Evolutionary conservation across 202 grass and related monocot species (phyloP).

Genomic region (Panicum hallii): DNA sequence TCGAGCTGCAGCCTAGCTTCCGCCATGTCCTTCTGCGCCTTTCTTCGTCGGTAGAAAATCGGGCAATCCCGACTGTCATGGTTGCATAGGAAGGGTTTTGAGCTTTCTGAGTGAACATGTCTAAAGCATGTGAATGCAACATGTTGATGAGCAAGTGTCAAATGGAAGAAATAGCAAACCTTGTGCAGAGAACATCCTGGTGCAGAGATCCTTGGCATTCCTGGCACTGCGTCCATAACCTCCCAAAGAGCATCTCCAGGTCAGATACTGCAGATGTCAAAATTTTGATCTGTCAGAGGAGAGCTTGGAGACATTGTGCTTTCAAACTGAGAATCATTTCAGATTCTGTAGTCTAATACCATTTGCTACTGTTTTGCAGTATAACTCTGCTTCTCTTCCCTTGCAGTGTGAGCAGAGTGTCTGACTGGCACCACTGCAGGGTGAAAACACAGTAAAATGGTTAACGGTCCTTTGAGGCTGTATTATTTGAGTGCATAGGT

Average conservation of each 20-base stretch:
- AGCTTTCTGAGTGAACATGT: constrained; percentile 21
- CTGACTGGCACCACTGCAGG: constrained; percentile 68
- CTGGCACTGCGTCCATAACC: constrained; percentile 97
- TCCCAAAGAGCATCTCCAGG: constrained; percentile 92
- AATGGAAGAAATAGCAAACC: constrained; percentile 48
- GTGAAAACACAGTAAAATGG: constrained; percentile 20
- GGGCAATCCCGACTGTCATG: constrained; percentile 86
- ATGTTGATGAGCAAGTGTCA: not conserved
- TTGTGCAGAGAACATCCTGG: constrained; percentile 96
- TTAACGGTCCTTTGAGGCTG: not conserved
- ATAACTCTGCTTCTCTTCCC: constrained; percentile 97
- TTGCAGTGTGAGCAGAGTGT: constrained; percentile 95
- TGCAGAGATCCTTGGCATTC: constrained; percentile 98
- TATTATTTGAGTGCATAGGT: not conserved
- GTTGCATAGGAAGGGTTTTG: not conserved
- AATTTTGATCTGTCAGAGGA: constrained; percentile 12
- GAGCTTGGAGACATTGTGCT: not conserved
- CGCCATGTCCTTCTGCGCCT: constrained; percentile 97
- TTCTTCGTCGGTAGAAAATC: constrained; percentile 92
- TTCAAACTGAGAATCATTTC: not conserved
- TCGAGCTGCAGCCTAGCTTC: constrained; percentile 94
- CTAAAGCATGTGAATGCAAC: not conserved
- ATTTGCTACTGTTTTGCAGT: constrained; percentile 93
- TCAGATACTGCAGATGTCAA: constrained; percentile 68
- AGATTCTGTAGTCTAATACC: constrained; percentile 52